These are phyloP conservation scores for Tuber brumale DNA, from an alignment of 495 filamentous ascomycete genomes.

Conservation along the genomic window DNA sequence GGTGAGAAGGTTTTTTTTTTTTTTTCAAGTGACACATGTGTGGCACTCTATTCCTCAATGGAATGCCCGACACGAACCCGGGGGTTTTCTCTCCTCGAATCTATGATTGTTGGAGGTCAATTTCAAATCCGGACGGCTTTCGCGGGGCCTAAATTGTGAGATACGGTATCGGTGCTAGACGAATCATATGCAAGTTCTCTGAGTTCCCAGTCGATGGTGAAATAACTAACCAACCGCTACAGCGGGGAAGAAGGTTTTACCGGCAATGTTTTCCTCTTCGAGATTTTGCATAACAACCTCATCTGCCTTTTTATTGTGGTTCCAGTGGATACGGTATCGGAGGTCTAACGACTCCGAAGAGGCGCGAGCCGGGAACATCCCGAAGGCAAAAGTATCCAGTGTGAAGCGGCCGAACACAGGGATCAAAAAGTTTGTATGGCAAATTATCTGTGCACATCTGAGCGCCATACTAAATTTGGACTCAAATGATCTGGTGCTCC, in stretches of 20 bases:
- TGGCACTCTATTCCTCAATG: neutral
- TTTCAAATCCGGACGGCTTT: neutral
- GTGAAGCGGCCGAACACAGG: neutral
- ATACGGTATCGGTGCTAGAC: neutral
- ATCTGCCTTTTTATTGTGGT: neutral
- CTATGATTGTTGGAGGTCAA: neutral
- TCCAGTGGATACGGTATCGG: conserved; percentile 1
- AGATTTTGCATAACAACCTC: conserved; percentile 6
- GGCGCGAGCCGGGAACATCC: conserved; percentile 6
- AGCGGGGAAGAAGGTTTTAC: neutral
- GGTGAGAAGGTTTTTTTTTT: neutral
- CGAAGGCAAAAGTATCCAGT: neutral
- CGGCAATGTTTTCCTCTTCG: conserved; percentile 2
- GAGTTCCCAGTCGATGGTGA: neutral
- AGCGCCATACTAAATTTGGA: neutral
- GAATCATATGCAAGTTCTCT: conserved; percentile 3
- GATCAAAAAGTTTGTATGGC: neutral
- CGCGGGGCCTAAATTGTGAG: conserved; percentile 4
- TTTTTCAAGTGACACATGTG: conserved; percentile 3
- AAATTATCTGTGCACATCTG: neutral
- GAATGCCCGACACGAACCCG: neutral
- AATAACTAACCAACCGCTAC: neutral
- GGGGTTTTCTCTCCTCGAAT: neutral
- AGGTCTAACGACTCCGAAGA: neutral
- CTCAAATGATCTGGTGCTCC: neutral